Base-by-base conservation (phyloP, 176 grass and related monocot genomes). In the Canna indica region DNA sequence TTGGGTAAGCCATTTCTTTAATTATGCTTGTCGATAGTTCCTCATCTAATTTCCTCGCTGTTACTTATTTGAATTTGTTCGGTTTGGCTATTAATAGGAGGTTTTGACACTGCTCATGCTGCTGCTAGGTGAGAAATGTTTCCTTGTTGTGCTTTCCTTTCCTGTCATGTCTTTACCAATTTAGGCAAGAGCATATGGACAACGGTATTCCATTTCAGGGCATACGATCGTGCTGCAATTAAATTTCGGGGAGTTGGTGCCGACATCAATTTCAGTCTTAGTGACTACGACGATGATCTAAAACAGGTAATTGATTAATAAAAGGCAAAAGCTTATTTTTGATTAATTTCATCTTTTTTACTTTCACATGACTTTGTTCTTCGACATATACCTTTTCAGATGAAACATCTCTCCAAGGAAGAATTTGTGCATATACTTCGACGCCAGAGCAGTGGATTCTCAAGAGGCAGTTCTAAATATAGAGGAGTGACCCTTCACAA, bases 381-480 rank as follows among this genome's bases (percentile, higher is more conserved):
- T 38, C 32, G 9, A 1, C 38, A 35, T 35, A 3, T 8, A n/a
- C 32, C 28, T 66, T 38, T 38, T 5, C 20, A 71, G 69, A 52
- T 17, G 69, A 54, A 34, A 34, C 28, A 53, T 48, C 31, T 71
- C 5, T 34, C 47, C 1, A 71, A 71, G 47, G 69, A 71, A 52
- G 69, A 71, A 71, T 71, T 71, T 71, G 69, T 71, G 69, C 69
- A 71, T 5, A 24, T 35, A 13, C 69, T 71, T 71, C 69, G 69
- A 36, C 46, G 69, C 20, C 29, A 71, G 48, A 71, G 69, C 69
- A 71, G 47, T 71, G 69, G 69, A 24, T 71, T 53, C 31, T 48
- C 69, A 22, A 35, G 69, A 17, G 45, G 69, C 33, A 71, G 69
- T 35, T 71, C 69, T 0, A 71, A 71, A 24, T 71, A 53, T 35